Evolutionary conservation across 2,329 filamentous ascomycete genomes (phyloP).

Genomic region (Colletotrichum brevisporum): DNA sequence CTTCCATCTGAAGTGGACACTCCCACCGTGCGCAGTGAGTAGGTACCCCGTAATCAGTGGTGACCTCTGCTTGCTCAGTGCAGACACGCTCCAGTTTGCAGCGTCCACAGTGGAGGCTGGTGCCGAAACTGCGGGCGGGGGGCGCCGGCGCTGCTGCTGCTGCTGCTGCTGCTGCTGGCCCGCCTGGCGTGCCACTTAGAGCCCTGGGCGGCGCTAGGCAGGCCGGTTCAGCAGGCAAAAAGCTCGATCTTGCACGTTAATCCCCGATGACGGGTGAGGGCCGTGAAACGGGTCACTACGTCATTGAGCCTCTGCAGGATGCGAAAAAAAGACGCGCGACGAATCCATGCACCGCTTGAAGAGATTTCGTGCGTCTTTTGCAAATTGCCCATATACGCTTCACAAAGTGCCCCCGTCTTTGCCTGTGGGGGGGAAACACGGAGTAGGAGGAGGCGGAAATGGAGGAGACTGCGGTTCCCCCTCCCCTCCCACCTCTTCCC

Average conservation of each 20-base stretch:
- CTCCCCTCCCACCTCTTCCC: background rate
- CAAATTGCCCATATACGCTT: conserved; percentile 11
- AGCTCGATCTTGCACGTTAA: conserved; percentile 37
- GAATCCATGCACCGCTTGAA: conserved; percentile 18
- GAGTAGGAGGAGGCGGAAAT: background rate
- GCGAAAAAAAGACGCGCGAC: conserved; percentile 13
- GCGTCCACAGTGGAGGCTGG: conserved; percentile 9
- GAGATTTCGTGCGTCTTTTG: conserved; percentile 38
- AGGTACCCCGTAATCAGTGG: background rate
- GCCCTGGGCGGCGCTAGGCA: conserved; percentile 18
- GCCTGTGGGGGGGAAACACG: conserved; percentile 8
- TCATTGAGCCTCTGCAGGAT: conserved; percentile 36
- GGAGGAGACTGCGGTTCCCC: background rate
- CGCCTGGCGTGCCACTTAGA: conserved; percentile 23
- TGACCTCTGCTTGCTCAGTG: background rate
- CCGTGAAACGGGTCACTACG: conserved; percentile 39
- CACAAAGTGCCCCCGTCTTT: background rate
- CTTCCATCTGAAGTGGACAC: conserved; percentile 35
- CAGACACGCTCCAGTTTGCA: too few species aligned
- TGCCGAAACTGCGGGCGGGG: conserved; percentile 34
- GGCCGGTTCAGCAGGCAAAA: conserved; percentile 21
- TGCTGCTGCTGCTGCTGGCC: background rate
- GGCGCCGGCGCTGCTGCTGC: conserved; percentile 15
- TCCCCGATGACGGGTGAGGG: conserved; percentile 34
- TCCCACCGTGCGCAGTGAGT: too few species aligned